phyloP scores from a whole-genome alignment of 1,284 basidiomycete genomes.

The Rhizoctonia solani region DNA sequence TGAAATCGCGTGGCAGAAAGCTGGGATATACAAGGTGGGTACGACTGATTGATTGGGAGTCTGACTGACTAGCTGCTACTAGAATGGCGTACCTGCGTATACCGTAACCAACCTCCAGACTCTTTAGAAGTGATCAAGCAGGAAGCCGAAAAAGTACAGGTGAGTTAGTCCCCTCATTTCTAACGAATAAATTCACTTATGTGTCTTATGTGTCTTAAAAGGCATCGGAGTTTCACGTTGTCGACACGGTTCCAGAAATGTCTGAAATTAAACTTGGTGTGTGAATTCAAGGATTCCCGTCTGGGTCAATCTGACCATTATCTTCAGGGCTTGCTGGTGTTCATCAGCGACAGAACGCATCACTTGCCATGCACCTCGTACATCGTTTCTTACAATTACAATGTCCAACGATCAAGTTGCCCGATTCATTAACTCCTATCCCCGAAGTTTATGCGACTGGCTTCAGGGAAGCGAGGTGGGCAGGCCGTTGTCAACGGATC shows the following conservation, averaged over 20 bases:
- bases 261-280: constrained; percentile 66
- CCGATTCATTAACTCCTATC: constrained; percentile 40
- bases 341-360: constrained; percentile 91
- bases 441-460: constrained; percentile 62
- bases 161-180: constrained; percentile 42
- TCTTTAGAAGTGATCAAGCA: constrained; percentile 68
- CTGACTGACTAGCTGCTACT: constrained; percentile 1
- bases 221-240: constrained; percentile 69
- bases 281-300: constrained; percentile 22
- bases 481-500: constrained; percentile 93
- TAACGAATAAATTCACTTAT: not conserved
- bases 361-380: constrained; percentile 79
- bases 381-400: constrained; percentile 66
- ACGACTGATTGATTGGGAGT: not conserved
- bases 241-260: constrained; percentile 55
- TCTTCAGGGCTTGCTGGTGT: constrained; percentile 76
- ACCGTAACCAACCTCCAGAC: constrained; percentile 77
- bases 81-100: constrained; percentile 84
- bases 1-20: constrained; percentile 95
- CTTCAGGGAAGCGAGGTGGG: constrained; percentile 80
- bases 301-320: too few relatives aligned
- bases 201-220: constrained; percentile 42
- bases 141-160: constrained; percentile 68
- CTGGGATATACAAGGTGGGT: constrained; percentile 90
- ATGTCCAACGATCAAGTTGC: constrained; percentile 39